A percentile compares a stretch with the other conserved stretches of the same genome.
phyloP scores from a whole-genome alignment of 768 basidiomycete genomes.

The Leccinum sublutescens region DNA sequence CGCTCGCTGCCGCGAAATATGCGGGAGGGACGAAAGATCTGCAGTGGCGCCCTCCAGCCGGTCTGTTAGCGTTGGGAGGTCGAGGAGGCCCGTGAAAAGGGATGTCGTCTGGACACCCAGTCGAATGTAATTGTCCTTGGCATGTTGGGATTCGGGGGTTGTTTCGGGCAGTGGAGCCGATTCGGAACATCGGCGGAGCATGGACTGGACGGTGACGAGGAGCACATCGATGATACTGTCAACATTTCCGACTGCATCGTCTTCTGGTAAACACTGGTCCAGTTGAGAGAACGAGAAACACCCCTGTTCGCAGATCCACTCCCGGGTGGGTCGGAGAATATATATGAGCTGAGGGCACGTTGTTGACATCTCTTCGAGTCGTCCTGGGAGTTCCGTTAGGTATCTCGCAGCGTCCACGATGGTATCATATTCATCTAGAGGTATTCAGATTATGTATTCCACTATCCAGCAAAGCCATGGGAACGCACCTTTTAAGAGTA shows the following conservation, averaged over 20 bases:
- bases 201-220: constrained; percentile 62
- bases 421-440: constrained; percentile 37
- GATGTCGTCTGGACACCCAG: constrained; percentile 45
- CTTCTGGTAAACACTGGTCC: background rate
- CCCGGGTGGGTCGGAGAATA: constrained; percentile 25
- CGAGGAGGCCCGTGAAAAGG: constrained; percentile 48
- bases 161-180: background rate
- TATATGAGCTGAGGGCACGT: constrained; percentile 30
- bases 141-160: constrained; percentile 29
- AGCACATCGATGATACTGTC: constrained; percentile 58
- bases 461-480: background rate
- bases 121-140: constrained; percentile 50
- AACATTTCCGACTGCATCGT: constrained; percentile 12
- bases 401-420: constrained; percentile 29
- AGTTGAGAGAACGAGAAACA: constrained; percentile 15
- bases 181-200: constrained; percentile 44
- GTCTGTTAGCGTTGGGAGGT: constrained; percentile 42
- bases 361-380: constrained; percentile 27
- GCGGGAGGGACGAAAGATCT: constrained; percentile 36
- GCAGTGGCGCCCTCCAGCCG: constrained; percentile 41
- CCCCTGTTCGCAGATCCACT: constrained; percentile 34
- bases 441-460: background rate
- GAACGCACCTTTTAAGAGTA: constrained; percentile 39
- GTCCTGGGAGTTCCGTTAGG: constrained; percentile 22
- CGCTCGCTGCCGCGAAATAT: constrained; percentile 31